These are phyloP conservation scores for Fraxinus floribunda DNA, from an alignment of 305 asterid genomes.

Conservation along the genomic window DNA sequence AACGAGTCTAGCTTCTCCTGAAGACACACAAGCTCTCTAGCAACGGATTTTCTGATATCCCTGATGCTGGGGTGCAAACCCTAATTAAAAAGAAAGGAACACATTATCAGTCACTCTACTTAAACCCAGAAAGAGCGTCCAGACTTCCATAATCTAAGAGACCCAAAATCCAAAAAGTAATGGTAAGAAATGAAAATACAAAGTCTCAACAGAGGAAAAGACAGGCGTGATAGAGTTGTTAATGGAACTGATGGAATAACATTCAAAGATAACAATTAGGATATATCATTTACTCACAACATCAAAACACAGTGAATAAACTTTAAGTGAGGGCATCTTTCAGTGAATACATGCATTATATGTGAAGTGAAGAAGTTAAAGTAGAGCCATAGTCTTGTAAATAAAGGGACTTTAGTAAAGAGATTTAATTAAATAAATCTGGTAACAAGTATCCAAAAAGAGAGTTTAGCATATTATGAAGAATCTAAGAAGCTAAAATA, in stretches of 20 bases:
- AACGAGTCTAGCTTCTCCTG: conserved; percentile 64
- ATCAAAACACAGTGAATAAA: not conserved
- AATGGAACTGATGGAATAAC: not conserved
- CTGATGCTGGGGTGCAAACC: conserved; percentile 61
- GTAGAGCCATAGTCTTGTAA: not conserved
- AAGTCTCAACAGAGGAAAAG: not conserved
- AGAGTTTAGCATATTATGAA: not conserved
- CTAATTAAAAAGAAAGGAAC: conserved; percentile 28
- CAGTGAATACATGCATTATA: not conserved
- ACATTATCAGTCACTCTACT: not conserved
- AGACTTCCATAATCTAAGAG: not conserved
- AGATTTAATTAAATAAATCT: not conserved
- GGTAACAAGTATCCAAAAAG: not conserved
- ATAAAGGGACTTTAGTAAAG: not conserved
- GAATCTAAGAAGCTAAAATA: not conserved
- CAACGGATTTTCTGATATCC: conserved; percentile 61
- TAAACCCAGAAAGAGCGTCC: not conserved
- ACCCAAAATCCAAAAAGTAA: not conserved
- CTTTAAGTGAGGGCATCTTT: not conserved
- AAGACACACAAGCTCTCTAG: conserved; percentile 61
- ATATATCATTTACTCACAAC: not conserved
- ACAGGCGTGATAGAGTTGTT: not conserved
- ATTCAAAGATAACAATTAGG: not conserved
- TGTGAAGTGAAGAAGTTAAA: not conserved
- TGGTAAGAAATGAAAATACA: not conserved